A percentile compares a stretch with the other conserved stretches of the same genome.
Conservation (phyloP, 257 asterid species). For the Solanum stenotomum region DNA sequence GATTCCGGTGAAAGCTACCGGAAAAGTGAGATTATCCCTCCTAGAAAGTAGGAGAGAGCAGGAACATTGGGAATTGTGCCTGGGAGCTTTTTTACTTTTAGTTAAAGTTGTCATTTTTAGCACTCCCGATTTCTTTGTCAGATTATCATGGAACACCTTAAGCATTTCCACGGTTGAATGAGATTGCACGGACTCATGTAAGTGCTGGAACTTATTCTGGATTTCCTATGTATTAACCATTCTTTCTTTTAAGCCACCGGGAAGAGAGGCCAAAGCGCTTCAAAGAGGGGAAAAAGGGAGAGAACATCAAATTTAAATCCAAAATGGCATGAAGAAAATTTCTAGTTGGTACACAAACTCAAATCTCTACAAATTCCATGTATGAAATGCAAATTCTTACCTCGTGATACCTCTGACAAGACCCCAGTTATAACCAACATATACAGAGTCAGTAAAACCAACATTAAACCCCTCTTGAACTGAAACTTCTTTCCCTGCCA, state of each 20-base stretch:
- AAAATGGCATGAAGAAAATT: background rate
- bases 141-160: slow-evolving; percentile 37
- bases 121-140: slow-evolving; percentile 17
- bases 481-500: slow-evolving; percentile 76
- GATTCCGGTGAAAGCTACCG: too few species aligned
- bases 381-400: slow-evolving; percentile 15
- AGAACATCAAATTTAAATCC: background rate
- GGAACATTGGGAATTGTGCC: too few species aligned
- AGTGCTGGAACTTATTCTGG: slow-evolving; percentile 27
- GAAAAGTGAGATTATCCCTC: too few species aligned
- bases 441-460: slow-evolving; percentile 62
- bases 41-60: too few species aligned
- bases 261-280: slow-evolving; percentile 62
- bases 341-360: background rate
- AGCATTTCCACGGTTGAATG: slow-evolving; percentile 48
- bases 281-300: background rate
- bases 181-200: slow-evolving; percentile 44
- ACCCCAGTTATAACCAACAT: slow-evolving; percentile 63
- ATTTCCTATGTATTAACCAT: slow-evolving; percentile 56
- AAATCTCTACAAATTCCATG: background rate
- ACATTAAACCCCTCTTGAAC: slow-evolving; percentile 77
- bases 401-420: slow-evolving; percentile 65
- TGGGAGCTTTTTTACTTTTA: too few species aligned
- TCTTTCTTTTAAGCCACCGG: slow-evolving; percentile 38
- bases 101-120: slow-evolving; percentile 5